These are phyloP conservation scores for Floccularia luteovirens DNA, from an alignment of 768 basidiomycete species.

Conservation along the genomic window DNA sequence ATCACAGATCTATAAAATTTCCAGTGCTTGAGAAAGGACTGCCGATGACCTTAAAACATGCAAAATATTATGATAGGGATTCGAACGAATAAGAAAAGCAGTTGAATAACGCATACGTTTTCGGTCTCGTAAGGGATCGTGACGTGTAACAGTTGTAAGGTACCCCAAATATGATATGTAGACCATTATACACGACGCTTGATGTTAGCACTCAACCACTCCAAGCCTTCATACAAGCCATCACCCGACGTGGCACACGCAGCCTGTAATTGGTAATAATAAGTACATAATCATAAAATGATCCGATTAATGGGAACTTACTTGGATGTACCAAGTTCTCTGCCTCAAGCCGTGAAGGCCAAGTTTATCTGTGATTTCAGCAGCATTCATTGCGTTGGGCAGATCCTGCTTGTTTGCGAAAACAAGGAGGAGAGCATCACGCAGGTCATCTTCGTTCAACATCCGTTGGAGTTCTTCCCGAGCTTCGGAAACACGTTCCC, in stretches of 20 bases:
- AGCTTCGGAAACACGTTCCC: constrained; percentile 98
- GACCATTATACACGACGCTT: constrained; percentile 67
- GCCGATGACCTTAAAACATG: no score
- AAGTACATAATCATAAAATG: constrained; percentile 7
- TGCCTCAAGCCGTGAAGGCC: constrained; percentile 96
- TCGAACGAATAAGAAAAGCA: no score
- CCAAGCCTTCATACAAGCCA: constrained; percentile 96
- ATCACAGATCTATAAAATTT: constrained; percentile 27
- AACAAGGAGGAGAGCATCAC: constrained; percentile 95
- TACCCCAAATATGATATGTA: constrained; percentile 27
- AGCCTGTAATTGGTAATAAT: constrained; percentile 44
- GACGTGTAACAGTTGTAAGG: constrained; percentile 45
- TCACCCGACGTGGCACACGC: constrained; percentile 98
- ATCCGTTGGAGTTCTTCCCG: constrained; percentile 99
- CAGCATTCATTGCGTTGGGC: constrained; percentile 99
- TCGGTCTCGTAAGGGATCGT: constrained; percentile 54
- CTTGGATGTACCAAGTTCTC: constrained; percentile 98
- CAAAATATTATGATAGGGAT: no score
- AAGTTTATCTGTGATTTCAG: constrained; percentile 99
- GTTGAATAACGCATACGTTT: constrained; percentile 46
- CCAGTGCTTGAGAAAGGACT: constrained; percentile 7
- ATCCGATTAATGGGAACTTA: constrained; percentile 23
- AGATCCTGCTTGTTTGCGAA: constrained; percentile 99
- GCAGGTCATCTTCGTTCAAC: constrained; percentile 99
- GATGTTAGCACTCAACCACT: constrained; percentile 93